Evolutionary conservation across 139 green algal species (phyloP).

Genomic region (Tetraselmis chui): DNA sequence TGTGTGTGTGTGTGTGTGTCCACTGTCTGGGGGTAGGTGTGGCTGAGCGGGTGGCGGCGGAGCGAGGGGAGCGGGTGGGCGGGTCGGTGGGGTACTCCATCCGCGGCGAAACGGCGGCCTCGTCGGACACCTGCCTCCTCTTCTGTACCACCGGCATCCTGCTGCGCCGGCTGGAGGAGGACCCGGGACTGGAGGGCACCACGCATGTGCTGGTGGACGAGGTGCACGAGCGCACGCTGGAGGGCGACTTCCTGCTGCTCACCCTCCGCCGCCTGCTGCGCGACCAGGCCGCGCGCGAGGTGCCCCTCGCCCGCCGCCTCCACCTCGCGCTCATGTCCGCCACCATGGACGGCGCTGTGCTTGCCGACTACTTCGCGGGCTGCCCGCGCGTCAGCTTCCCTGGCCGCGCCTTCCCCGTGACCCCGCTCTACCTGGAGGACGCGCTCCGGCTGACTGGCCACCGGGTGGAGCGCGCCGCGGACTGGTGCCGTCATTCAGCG

Average conservation of each 20-base stretch:
- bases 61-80: slow-evolving; percentile 40
- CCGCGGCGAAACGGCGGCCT: not conserved
- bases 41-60: slow-evolving; percentile 61
- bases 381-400: slow-evolving; percentile 15
- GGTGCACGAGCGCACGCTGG: slow-evolving; percentile 44
- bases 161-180: not conserved
- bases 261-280: slow-evolving; percentile 31
- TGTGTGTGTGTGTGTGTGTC: no score
- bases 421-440: slow-evolving; percentile 11
- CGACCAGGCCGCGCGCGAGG: not conserved
- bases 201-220: slow-evolving; percentile 15
- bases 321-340: slow-evolving; percentile 19
- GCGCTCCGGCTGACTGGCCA: not conserved
- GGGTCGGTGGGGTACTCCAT: not conserved
- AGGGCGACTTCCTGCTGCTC: slow-evolving; percentile 45
- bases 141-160: not conserved
- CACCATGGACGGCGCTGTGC: slow-evolving; percentile 12
- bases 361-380: slow-evolving; percentile 19
- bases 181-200: not conserved
- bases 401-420: slow-evolving; percentile 24
- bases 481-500: not conserved
- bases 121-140: not conserved
- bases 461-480: not conserved
- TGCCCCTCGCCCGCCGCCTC: no score
- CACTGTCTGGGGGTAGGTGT: no score